Percentiles rank a stretch among this genome's conserved stretches.
Evolutionary conservation across 2,329 filamentous ascomycete species (phyloP).

Genomic region (Bipolaris oryzae): DNA sequence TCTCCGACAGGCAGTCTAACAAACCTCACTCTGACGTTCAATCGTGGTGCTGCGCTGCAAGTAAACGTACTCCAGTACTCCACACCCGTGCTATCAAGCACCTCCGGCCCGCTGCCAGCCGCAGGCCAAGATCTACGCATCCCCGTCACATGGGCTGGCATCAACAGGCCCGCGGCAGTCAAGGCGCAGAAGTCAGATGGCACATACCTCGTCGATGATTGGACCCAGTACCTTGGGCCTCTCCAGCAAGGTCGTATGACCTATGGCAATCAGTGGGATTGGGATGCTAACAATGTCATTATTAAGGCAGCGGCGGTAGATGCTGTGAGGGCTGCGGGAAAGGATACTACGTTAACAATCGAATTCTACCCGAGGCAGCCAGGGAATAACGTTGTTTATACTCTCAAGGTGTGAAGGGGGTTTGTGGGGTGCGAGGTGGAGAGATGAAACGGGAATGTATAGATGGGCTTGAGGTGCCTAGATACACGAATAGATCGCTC

Average conservation of each 20-base stretch:
- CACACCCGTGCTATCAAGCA: conserved; percentile 43
- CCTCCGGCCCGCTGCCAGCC: conserved; percentile 40
- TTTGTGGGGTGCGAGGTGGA: no score
- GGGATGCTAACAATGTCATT: conserved; percentile 55
- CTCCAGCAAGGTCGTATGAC: conserved; percentile 58
- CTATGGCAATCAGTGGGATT: conserved; percentile 60
- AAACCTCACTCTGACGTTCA: conserved; percentile 61
- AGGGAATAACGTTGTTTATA: conserved; percentile 59
- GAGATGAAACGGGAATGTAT: no score
- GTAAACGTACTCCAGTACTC: conserved; percentile 62
- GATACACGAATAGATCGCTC: no score
- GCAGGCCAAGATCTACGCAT: conserved; percentile 54
- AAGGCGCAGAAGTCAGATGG: conserved; percentile 58
- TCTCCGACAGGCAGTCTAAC: conserved; percentile 55
- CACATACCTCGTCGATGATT: conserved; percentile 60
- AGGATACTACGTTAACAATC: conserved; percentile 57
- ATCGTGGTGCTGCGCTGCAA: conserved; percentile 54
- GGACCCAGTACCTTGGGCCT: conserved; percentile 60
- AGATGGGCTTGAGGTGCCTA: no score
- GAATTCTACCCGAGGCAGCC: conserved; percentile 62
- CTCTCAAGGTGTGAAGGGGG: conserved; percentile 47
- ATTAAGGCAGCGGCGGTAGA: conserved; percentile 55
- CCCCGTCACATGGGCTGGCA: conserved; percentile 60
- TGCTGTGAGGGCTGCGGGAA: conserved; percentile 54
- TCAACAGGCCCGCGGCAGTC: conserved; percentile 58